Evolutionary conservation across 805 yeast genomes (phyloP), one percentile per base, ranked within the genome.

Genomic region (Suhomyces canberraensis): DNA sequence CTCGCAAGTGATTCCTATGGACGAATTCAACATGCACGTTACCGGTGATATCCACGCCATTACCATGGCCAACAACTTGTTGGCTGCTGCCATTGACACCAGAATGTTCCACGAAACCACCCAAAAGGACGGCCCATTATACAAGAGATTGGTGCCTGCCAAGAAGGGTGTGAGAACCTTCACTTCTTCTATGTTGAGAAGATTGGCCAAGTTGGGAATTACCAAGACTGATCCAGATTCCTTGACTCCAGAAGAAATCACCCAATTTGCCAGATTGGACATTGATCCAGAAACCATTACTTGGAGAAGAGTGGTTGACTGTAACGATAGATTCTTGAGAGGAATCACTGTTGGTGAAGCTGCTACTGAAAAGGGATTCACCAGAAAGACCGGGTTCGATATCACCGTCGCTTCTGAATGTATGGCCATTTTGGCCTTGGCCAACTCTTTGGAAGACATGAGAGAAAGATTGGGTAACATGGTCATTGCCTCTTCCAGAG

Each of bases 31-130:
- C 70, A 79, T 93, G 86, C 98, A 91, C 61, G 73, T 91, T 48
- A 91, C 98, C 34, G 98, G 98, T 58, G 98, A 91, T 61, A 91
- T 91, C 48, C 98, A 91, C 64, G 98, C 98, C 31, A 89, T 91
- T 42, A 80, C 89, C 34, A 89, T 89, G 41, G 98, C 98, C 24
- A 90, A 87, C 51, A 91, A 91, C 70, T 71, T 91, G 55, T 73
- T 91, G 45, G 95, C 96, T 42, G 97, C 98, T 33, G 98, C 98
- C 21, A 82, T 91, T 44, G 98, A 91, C 64, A 88, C 98, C 5
- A 82, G 98, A 66, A 86, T 90, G 78, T 91, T 91, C 78, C 98
- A 91, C 61, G 98, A 91, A 68, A 55, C 71, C 45, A 83, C 96
- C 8, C 95, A 89, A 59, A 84, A 81, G 59, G 85, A 82, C 60